These are phyloP conservation scores for Rhodotorula mucilaginosa DNA, from an alignment of 1,284 basidiomycete genomes.

Conservation along the genomic window DNA sequence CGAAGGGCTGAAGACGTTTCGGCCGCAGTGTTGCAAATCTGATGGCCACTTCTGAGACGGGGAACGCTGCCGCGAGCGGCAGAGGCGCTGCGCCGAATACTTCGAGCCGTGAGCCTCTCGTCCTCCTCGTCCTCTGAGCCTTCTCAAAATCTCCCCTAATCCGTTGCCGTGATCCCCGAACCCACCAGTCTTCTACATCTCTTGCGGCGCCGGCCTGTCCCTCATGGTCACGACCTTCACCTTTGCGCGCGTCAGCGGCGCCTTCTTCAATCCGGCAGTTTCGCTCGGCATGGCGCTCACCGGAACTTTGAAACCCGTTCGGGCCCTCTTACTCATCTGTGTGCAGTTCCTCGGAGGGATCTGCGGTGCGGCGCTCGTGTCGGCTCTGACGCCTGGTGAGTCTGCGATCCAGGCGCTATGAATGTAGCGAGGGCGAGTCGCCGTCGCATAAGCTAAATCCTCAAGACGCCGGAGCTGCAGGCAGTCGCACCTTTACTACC, in stretches of 20 bases:
- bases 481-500: conserved; percentile 16
- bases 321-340: conserved; percentile 62
- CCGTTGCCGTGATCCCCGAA: too few relatives aligned
- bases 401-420: too few relatives aligned
- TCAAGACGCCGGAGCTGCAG: neutral
- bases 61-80: neutral
- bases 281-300: conserved; percentile 62
- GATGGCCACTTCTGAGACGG: conserved; percentile 8
- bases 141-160: conserved; percentile 49
- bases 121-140: conserved; percentile 58
- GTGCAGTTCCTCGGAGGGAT: conserved; percentile 45
- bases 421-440: too few relatives aligned
- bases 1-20: too few relatives aligned
- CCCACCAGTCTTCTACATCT: conserved; percentile 11
- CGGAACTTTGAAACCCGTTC: conserved; percentile 61
- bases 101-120: conserved; percentile 46
- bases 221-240: conserved; percentile 54
- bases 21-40: conserved; percentile 7
- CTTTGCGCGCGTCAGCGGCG: conserved; percentile 4
- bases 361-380: conserved; percentile 35
- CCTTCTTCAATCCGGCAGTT: conserved; percentile 67
- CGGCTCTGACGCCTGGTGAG: conserved; percentile 22
- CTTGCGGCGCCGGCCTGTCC: conserved; percentile 55
- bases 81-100: conserved; percentile 10
- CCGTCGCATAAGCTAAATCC: neutral